phyloP scores from a whole-genome alignment of 2,329 filamentous ascomycete species.

The Tolypocladium album region DNA sequence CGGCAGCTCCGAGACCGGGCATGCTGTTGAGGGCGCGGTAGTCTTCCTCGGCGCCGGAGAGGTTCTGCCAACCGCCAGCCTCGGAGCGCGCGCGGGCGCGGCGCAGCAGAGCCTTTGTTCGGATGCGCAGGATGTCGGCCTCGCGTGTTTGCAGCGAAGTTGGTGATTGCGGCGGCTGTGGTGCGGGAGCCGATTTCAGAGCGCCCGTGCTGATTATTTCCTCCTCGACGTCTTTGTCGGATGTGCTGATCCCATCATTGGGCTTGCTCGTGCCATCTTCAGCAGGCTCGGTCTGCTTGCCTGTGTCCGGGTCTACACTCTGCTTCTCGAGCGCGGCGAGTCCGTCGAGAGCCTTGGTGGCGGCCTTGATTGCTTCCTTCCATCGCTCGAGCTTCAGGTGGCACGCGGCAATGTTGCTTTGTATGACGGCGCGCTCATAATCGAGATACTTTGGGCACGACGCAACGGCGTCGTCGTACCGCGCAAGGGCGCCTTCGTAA shows the following conservation, averaged over 20 bases:
- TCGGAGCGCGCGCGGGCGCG: constrained; percentile 64
- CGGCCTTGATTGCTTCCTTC: constrained; percentile 69
- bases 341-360: constrained; percentile 60
- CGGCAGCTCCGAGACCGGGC: constrained; percentile 46
- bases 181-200: constrained; percentile 32
- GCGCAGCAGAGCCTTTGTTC: constrained; percentile 72
- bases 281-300: constrained; percentile 33
- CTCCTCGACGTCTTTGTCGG: constrained; percentile 38
- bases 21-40: constrained; percentile 57
- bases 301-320: constrained; percentile 15
- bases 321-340: constrained; percentile 50
- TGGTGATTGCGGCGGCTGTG: constrained; percentile 6
- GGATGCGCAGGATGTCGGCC: constrained; percentile 64
- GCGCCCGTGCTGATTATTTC: constrained; percentile 52
- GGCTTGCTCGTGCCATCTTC: constrained; percentile 13
- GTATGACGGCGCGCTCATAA: constrained; percentile 78
- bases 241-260: constrained; percentile 22
- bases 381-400: constrained; percentile 77
- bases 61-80: constrained; percentile 65
- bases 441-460: constrained; percentile 76
- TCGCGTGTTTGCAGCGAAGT: constrained; percentile 11
- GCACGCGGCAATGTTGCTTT: constrained; percentile 83
- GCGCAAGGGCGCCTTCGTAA: constrained; percentile 68
- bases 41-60: constrained; percentile 70
- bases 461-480: constrained; percentile 70